Base-by-base conservation (phyloP, 1,284 basidiomycete genomes). In the Psilocybe mexicana region DNA sequence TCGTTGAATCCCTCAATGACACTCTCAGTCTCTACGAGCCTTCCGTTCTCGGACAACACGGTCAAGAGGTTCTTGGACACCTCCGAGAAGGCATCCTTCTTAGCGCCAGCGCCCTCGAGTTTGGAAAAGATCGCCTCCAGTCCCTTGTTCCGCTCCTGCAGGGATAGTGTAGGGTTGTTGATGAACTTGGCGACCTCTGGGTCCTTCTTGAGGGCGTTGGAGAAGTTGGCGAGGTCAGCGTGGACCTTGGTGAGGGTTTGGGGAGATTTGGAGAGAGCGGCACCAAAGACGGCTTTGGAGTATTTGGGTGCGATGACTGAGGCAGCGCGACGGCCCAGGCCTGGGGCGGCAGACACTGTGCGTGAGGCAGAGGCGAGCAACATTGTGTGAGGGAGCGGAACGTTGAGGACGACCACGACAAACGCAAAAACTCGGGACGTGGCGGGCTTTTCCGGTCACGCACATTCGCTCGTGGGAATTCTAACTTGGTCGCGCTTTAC, bases 1-100 rank as follows among this genome's bases (percentile, higher is more conserved):
- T 90, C 86, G 67, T 93, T 87, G 80, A 98, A 98, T 63, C 92
- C 94, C 70, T 92, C 87, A 67, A 98, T 93, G 62, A 97, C 93
- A 67, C 89, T 90, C 67, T 85, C 79, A 28, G 93, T 88, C 80
- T 96, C 90, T 59, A 78, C 81, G 62, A 99, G 81, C 63, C 97
- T 84, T 62, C 95, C 95, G 76, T 99, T 99, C 76, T 98, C 93
- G 58, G 93, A 92, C 63, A 99, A 85, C 65, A 98, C 88, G 43
- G 76, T 74, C 73, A 99, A 89, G 67, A 99, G 83, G 82, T 98
- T 99, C 84, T 89, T 89, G 70, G 95, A 96, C 73, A 94, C 81
- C 57, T 95, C 93, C 46, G 90, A 87, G 53, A 88, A 74, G n/a
- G 83, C 75, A 61, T 87, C 87, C 78, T 88, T 91, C 81, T 84